Percentiles rank a stretch among this genome's conserved stretches.
Conservation (phyloP, 2,329 filamentous ascomycete species). For the Exophiala mesophila region DNA sequence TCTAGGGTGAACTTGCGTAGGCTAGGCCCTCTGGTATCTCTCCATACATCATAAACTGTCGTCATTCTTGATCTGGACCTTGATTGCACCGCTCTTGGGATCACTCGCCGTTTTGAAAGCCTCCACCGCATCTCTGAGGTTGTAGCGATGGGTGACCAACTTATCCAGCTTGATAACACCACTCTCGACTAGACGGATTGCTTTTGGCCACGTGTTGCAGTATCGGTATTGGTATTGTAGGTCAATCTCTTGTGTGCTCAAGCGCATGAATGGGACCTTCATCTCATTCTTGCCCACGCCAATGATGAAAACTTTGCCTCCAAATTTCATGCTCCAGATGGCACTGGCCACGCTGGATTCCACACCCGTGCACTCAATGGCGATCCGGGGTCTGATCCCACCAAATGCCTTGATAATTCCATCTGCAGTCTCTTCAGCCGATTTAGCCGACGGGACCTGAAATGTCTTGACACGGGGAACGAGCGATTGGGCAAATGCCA, state of each 20-base stretch:
- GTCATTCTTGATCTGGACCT: constrained; percentile 80
- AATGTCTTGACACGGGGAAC: constrained; percentile 75
- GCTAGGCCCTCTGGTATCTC: too few species aligned
- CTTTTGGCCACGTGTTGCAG: constrained; percentile 90
- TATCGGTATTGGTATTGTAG: constrained; percentile 97
- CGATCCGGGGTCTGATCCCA: constrained; percentile 73
- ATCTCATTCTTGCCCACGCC: constrained; percentile 95
- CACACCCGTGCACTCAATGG: constrained; percentile 90
- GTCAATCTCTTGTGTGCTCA: constrained; percentile 87
- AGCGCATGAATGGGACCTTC: constrained; percentile 89
- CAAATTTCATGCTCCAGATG: constrained; percentile 88
- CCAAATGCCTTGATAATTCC: constrained; percentile 67
- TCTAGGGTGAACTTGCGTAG: too few species aligned
- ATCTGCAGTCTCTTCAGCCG: constrained; percentile 64
- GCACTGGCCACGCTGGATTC: constrained; percentile 81
- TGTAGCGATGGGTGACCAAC: constrained; percentile 83
- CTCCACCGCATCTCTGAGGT: constrained; percentile 77
- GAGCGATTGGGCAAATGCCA: constrained; percentile 79
- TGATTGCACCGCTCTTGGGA: constrained; percentile 90
- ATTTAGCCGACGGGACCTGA: constrained; percentile 37
- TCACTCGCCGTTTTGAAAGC: constrained; percentile 87
- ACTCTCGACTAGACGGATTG: constrained; percentile 80
- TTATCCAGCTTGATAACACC: constrained; percentile 75
- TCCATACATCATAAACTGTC: constrained; percentile 20
- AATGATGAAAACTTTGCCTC: constrained; percentile 94